Evolutionary conservation across 257 asterid genomes (phyloP).

Genomic region (Penstemon barbatus): DNA sequence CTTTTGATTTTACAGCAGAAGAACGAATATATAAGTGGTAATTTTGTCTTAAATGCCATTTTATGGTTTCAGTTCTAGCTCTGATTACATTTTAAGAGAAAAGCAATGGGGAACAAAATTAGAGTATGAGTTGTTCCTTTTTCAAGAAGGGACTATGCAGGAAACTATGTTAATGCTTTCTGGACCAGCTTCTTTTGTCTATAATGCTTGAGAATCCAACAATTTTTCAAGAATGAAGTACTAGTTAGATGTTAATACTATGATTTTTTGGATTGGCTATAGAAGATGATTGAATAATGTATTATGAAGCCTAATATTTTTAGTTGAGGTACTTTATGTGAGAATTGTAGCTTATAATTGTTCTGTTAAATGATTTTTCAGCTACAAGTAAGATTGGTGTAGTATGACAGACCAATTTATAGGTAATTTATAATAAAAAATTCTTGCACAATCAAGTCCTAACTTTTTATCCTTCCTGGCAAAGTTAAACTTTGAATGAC

Average conservation of each 20-base stretch:
- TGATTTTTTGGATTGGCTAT: not conserved
- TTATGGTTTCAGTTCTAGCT: conserved; percentile 15
- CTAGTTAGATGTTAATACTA: not conserved
- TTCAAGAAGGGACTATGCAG: not conserved
- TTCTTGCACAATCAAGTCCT: not conserved
- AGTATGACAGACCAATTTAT: not conserved
- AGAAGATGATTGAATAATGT: not conserved
- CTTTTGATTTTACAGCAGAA: conserved; percentile 81
- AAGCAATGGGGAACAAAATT: not conserved
- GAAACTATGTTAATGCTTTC: not conserved
- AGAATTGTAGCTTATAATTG: too few species aligned
- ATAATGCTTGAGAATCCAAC: not conserved
- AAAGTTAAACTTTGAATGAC: not conserved
- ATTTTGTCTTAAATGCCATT: conserved; percentile 1
- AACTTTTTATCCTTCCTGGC: conserved; percentile 3
- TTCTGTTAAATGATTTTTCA: not conserved
- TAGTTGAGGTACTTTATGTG: too few species aligned
- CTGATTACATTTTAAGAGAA: not conserved
- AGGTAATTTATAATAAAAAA: not conserved
- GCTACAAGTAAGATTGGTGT: conserved; percentile 5
- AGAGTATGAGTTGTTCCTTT: not conserved
- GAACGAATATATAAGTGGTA: conserved; percentile 96
- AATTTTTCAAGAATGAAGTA: not conserved
- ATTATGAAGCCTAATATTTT: too few species aligned
- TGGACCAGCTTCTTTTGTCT: not conserved